A percentile compares a stretch with the other conserved stretches of the same genome.
Conservation (phyloP, 257 asterid species). For the Primulina tabacum region DNA sequence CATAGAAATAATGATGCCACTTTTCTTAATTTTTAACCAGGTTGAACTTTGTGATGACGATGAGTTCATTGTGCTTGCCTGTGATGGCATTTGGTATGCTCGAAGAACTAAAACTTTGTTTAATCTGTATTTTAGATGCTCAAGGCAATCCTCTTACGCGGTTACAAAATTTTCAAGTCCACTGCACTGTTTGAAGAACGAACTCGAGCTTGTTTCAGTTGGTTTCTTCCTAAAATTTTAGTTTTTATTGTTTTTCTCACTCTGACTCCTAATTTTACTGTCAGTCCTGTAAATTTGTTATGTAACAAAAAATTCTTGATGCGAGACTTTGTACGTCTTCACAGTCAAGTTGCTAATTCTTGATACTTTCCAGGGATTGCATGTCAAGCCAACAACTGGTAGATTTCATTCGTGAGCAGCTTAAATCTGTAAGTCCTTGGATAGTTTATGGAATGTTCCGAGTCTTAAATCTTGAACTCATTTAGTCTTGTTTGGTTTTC, state of each 20-base stretch:
- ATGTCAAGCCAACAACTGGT: slow-evolving; percentile 97
- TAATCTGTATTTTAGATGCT: slow-evolving; percentile 1
- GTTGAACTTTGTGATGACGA: slow-evolving; percentile 89
- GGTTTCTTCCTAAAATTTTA: not conserved
- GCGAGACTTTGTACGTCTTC: not conserved
- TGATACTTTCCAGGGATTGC: slow-evolving; percentile 69
- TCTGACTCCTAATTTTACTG: not conserved
- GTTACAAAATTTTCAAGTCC: not conserved
- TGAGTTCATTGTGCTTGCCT: slow-evolving; percentile 87
- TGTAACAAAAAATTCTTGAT: not conserved
- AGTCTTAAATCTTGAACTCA: not conserved
- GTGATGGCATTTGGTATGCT: slow-evolving; percentile 95
- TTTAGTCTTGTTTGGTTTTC: not conserved
- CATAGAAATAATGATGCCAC: not conserved
- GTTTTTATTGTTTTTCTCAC: not conserved
- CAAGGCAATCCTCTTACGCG: slow-evolving; percentile 3
- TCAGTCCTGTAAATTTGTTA: slow-evolving; percentile 8
- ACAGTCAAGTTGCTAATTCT: slow-evolving; percentile 7
- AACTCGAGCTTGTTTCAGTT: not conserved
- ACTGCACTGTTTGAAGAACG: not conserved
- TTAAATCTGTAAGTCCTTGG: slow-evolving; percentile 64
- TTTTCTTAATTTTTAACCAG: slow-evolving; percentile 37
- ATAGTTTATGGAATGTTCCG: not conserved
- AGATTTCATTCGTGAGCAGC: slow-evolving; percentile 77
- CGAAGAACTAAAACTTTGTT: slow-evolving; percentile 13